Evolutionary conservation across 345 rosid genomes (phyloP), one percentile per base, ranked within the genome.

Genomic region (Populus pruinosa): DNA sequence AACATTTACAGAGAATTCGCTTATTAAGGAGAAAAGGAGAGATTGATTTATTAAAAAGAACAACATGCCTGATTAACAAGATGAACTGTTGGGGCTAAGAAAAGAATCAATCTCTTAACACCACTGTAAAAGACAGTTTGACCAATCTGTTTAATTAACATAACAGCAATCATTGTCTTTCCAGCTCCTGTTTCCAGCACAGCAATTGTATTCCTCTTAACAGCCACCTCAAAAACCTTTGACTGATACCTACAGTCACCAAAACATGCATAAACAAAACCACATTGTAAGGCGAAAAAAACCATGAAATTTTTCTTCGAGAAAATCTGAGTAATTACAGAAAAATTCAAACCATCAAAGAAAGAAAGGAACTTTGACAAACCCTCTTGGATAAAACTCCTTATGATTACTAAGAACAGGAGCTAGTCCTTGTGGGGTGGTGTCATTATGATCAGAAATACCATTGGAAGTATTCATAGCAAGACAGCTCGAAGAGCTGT

Each of bases 11-110:
- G 55, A 49, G 55, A 49, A 49, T 49, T 49, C 55, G 16, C 55
- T 49, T 13, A 49, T 49, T 49, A 49, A 49, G 55, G 20, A 25
- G 31, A 25, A 5, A 62, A n/a, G n/a, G 31, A 16, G 38, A 31
- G 20, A 65, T 33, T 33, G 66, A 62, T 3, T 62, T 25, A 65
- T 14, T 49, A 31, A 20, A 29, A 31, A 36, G 39, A 67, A 67
- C 49, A 38, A 17, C 81, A 76, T 83, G 78, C 99, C 97, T 91
- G 97, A 74, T 85, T 84, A 73, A 92, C 97, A 74, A 91, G 91
- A 86, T 85, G 88, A 53, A 91, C 97, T 35, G 96, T 88, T 7
- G 98, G 98, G 3, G 94, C 90, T 86, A 96, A 85, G 90, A 88
- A 93, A 81, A 92, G 47, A 31, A 90, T 86, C 84, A 85, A 82